phyloP scores from a whole-genome alignment of 108 stramenopile species.

The Cyclostephanos tholiformis region DNA sequence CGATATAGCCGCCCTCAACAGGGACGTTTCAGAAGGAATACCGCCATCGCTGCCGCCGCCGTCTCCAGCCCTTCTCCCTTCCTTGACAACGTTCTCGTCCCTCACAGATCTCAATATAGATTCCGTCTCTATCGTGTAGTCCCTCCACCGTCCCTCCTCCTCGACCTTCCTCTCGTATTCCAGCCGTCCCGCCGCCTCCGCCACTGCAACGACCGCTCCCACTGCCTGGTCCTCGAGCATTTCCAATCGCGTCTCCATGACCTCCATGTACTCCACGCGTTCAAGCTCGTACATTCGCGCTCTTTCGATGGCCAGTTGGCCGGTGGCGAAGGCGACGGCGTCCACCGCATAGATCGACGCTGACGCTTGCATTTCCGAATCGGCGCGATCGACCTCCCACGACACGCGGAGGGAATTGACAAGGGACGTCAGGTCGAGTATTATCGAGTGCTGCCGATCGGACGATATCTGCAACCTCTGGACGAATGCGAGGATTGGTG shows the following conservation, averaged over 20 bases:
- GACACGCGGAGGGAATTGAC: slow-evolving; percentile 29
- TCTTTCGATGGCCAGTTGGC: slow-evolving; percentile 12
- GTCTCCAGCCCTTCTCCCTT: neutral
- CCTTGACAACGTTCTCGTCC: slow-evolving; percentile 5
- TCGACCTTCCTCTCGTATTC: slow-evolving; percentile 44
- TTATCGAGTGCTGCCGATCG: slow-evolving; percentile 30
- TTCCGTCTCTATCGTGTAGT: slow-evolving; percentile 30
- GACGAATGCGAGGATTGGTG: slow-evolving; percentile 21
- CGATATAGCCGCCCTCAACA: slow-evolving; percentile 38
- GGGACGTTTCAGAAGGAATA: slow-evolving; percentile 27
- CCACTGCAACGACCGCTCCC: slow-evolving; percentile 38
- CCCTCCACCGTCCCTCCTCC: slow-evolving; percentile 39
- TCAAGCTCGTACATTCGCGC: slow-evolving; percentile 17
- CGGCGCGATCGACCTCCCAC: slow-evolving; percentile 11
- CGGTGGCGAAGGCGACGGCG: slow-evolving; percentile 26
- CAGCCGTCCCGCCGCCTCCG: slow-evolving; percentile 37
- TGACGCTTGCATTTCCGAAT: slow-evolving; percentile 10
- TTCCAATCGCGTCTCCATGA: slow-evolving; percentile 26
- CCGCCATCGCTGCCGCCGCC: neutral
- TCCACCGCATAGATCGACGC: slow-evolving; percentile 15
- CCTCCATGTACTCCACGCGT: slow-evolving; percentile 10
- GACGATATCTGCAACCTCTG: slow-evolving; percentile 21
- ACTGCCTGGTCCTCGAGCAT: slow-evolving; percentile 38
- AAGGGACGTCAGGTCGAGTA: slow-evolving; percentile 36
- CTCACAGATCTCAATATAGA: slow-evolving; percentile 19